Evolutionary conservation across 345 rosid species (phyloP).

Genomic region (Geranium rotundifolium): DNA sequence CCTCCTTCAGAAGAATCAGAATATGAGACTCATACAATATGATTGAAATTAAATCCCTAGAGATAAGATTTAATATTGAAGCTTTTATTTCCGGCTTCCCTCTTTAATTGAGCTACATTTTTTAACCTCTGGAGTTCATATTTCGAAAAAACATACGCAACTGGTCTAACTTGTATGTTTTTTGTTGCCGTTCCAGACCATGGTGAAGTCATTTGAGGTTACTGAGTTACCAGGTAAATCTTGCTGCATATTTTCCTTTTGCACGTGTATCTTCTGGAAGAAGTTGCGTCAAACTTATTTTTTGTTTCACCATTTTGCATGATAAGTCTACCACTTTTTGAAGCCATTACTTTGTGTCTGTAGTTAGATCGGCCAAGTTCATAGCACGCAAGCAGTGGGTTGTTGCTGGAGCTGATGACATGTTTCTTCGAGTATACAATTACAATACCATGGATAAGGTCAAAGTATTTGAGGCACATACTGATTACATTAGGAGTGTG

Average conservation of each 20-base stretch:
- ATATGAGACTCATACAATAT: neutral
- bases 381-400: constrained; percentile 16
- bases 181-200: constrained; percentile 17
- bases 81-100: neutral
- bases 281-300: neutral
- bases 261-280: neutral
- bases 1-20: neutral
- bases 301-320: neutral
- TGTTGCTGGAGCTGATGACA: constrained; percentile 65
- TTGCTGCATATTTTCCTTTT: neutral
- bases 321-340: neutral
- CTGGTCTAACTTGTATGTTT: constrained; percentile 1
- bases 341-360: constrained; percentile 2
- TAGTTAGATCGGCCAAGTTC: constrained; percentile 42
- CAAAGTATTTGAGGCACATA: constrained; percentile 53
- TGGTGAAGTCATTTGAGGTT: constrained; percentile 39
- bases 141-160: neutral
- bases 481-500: constrained; percentile 72
- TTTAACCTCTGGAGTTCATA: neutral
- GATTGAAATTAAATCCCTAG: neutral
- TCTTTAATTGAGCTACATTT: neutral
- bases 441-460: constrained; percentile 51
- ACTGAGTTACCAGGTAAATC: constrained; percentile 35
- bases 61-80: neutral
- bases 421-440: constrained; percentile 68